phyloP scores from a whole-genome alignment of 257 asterid species.

The Solanum phureja region DNA sequence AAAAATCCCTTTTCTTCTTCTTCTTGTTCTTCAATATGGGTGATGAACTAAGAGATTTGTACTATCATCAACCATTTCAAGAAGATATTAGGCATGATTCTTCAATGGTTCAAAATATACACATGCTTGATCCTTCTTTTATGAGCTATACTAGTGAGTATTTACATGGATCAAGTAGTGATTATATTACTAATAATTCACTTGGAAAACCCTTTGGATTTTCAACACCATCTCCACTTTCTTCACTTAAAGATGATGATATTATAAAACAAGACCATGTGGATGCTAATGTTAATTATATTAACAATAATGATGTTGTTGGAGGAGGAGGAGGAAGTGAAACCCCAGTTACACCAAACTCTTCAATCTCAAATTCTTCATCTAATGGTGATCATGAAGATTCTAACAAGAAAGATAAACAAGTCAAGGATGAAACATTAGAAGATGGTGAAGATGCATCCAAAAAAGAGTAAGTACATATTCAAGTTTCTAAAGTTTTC shows the following conservation, averaged over 20 bases:
- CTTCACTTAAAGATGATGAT: conserved; percentile 14
- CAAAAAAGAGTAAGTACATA: conserved; percentile 42
- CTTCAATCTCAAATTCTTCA: conserved; percentile 47
- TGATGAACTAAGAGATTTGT: conserved; percentile 38
- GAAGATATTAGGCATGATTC: conserved; percentile 1
- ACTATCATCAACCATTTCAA: conserved; percentile 46
- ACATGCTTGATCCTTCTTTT: conserved; percentile 44
- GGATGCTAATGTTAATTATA: conserved; percentile 1
- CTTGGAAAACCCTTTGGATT: conserved; percentile 22
- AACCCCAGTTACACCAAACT: conserved; percentile 51
- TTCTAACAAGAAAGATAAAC: conserved; percentile 26
- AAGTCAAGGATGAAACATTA: conserved; percentile 10
- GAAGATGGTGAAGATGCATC: conserved; percentile 38
- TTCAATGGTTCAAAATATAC: conserved; percentile 13
- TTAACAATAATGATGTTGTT: background rate
- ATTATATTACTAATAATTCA: conserved; percentile 7
- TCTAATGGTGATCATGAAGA: conserved; percentile 43
- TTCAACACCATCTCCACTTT: conserved; percentile 7
- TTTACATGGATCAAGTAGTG: conserved; percentile 26
- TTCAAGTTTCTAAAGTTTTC: background rate
- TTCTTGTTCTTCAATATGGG: conserved; percentile 41
- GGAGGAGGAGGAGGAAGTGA: background rate
- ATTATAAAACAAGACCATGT: background rate
- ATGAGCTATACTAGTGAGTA: conserved; percentile 29
- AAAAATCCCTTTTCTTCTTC: background rate